A percentile compares a stretch with the other conserved stretches of the same genome.
phyloP scores from a whole-genome alignment of 2,329 filamentous ascomycete species.

The Pseudogymnoascus sp. region DNA sequence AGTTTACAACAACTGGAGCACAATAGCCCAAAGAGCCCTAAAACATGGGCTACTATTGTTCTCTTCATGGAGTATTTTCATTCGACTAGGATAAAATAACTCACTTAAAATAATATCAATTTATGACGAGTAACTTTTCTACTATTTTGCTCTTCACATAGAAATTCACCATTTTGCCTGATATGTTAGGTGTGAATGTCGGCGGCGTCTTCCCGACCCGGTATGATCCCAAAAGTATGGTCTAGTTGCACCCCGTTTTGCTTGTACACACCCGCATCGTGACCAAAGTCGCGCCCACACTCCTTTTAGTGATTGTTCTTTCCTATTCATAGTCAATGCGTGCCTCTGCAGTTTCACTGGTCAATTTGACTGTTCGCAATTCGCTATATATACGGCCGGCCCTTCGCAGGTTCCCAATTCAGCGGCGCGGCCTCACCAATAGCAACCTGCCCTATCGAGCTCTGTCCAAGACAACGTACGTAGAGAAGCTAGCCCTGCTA shows the following conservation, averaged over 20 bases:
- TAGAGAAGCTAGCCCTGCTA: slow-evolving; percentile 9
- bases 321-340: slow-evolving; percentile 10
- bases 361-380: slow-evolving; percentile 9
- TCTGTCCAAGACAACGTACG: slow-evolving; percentile 5
- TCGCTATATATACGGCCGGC: slow-evolving; percentile 4
- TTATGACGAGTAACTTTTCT: not conserved
- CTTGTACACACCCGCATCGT: not conserved
- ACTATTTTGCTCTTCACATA: not conserved
- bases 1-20: not conserved
- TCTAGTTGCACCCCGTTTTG: slow-evolving; percentile 1
- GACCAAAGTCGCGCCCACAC: slow-evolving; percentile 3
- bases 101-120: slow-evolving; percentile 2
- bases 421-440: slow-evolving; percentile 6
- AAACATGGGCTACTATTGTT: not conserved
- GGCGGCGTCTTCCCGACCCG: not conserved
- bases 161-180: not conserved
- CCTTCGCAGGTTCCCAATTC: slow-evolving; percentile 2
- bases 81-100: not conserved
- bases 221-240: not conserved
- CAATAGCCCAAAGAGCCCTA: not conserved
- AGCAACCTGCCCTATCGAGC: slow-evolving; percentile 8
- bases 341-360: slow-evolving; percentile 5
- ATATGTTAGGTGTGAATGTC: not conserved
- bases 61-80: not conserved
- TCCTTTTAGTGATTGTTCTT: slow-evolving; percentile 7